Evolutionary conservation across 306 rosid genomes (phyloP).

Genomic region (Elaeagnus macrophylla): DNA sequence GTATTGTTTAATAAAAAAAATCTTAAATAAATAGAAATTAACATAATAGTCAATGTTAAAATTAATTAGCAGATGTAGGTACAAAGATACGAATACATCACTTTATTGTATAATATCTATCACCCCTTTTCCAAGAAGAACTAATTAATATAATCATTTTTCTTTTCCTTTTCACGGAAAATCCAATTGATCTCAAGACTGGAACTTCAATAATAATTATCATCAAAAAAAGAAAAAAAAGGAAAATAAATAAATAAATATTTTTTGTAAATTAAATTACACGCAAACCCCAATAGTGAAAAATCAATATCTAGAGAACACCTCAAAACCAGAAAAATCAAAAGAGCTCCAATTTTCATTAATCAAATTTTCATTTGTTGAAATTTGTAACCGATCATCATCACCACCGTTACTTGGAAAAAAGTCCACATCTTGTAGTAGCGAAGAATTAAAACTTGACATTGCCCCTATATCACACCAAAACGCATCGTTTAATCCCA

Average conservation of each 20-base stretch:
- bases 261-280: background rate
- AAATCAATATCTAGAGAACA: conserved; percentile 31
- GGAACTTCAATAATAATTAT: background rate
- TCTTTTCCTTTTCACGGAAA: too few species aligned
- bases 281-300: background rate
- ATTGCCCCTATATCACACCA: conserved; percentile 11
- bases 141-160: too few species aligned
- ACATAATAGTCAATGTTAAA: too few species aligned
- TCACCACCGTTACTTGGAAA: conserved; percentile 29
- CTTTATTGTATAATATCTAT: too few species aligned
- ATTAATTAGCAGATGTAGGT: too few species aligned
- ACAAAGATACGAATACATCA: too few species aligned
- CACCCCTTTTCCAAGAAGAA: too few species aligned
- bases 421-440: background rate
- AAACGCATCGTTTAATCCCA: conserved; percentile 13
- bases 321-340: conserved; percentile 43
- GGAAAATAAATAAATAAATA: background rate
- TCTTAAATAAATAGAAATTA: too few species aligned
- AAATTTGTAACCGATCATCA: conserved; percentile 18
- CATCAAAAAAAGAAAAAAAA: background rate
- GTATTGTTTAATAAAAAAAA: too few species aligned
- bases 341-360: conserved; percentile 46
- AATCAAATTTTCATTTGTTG: conserved; percentile 14
- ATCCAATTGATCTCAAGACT: background rate
- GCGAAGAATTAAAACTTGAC: background rate